A percentile compares a stretch with the other conserved stretches of the same genome.
Conservation (phyloP, 495 filamentous ascomycete genomes). For the Penicillium coffeae region DNA sequence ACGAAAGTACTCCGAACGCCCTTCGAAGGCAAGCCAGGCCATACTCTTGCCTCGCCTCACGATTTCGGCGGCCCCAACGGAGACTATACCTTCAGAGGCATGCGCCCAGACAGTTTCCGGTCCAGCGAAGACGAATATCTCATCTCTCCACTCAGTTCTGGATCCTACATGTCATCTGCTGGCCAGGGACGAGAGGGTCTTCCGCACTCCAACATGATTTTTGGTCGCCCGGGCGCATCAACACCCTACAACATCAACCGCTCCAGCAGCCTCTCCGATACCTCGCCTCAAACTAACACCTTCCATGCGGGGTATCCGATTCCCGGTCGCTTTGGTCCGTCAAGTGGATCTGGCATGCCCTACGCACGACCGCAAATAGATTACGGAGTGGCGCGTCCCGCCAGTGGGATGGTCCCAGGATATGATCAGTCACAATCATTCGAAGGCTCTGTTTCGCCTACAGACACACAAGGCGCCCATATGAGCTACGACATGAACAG, state of each 20-base stretch:
- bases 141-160: constrained; percentile 43
- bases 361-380: constrained; percentile 37
- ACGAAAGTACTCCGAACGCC: constrained; percentile 86
- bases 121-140: constrained; percentile 42
- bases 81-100: constrained; percentile 23
- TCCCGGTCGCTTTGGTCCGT: constrained; percentile 28
- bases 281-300: constrained; percentile 23
- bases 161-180: constrained; percentile 39
- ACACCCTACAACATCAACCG: constrained; percentile 32
- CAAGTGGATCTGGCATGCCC: constrained; percentile 29
- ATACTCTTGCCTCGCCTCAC: constrained; percentile 31
- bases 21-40: constrained; percentile 35
- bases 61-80: constrained; percentile 14
- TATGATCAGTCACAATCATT: constrained; percentile 33
- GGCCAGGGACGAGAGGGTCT: constrained; percentile 27
- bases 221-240: constrained; percentile 29
- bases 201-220: constrained; percentile 21
- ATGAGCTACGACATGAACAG: constrained; percentile 27
- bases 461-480: constrained; percentile 22
- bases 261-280: constrained; percentile 44
- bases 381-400: constrained; percentile 27
- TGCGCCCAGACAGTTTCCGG: constrained; percentile 38
- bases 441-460: constrained; percentile 41
- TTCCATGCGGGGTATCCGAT: constrained; percentile 33
- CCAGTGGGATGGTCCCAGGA: constrained; percentile 26